Percentiles rank a stretch among this genome's conserved stretches.
phyloP scores from a whole-genome alignment of 1,284 basidiomycete genomes.

The Puccinia coronata region DNA sequence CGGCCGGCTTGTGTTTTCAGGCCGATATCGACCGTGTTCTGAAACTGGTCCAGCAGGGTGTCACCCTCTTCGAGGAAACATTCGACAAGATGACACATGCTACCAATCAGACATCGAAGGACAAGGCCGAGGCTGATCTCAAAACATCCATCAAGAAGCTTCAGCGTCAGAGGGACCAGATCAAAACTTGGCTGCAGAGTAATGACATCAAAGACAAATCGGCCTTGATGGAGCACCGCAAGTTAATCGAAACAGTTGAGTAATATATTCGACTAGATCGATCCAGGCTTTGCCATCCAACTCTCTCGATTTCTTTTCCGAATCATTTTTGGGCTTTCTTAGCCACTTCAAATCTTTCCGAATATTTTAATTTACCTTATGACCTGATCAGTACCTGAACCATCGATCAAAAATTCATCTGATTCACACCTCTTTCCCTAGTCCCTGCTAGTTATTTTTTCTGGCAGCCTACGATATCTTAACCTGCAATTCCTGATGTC shows the following conservation, averaged over 20 bases:
- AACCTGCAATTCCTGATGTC: not conserved
- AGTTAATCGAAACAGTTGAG: constrained; percentile 88
- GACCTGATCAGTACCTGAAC: not conserved
- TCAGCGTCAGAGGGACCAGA: constrained; percentile 94
- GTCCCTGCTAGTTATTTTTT: not conserved
- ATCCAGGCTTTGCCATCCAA: not conserved
- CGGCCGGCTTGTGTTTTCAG: not conserved
- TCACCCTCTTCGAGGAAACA: constrained; percentile 58
- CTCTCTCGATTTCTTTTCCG: not conserved
- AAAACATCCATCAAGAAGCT: constrained; percentile 76
- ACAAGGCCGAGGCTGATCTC: constrained; percentile 59
- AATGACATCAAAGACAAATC: constrained; percentile 99
- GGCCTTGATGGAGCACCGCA: constrained; percentile 84
- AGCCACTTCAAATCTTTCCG: not conserved
- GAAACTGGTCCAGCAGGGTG: constrained; percentile 55
- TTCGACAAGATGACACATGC: constrained; percentile 58
- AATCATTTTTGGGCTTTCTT: not conserved
- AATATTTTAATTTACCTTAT: not conserved
- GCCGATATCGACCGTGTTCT: constrained; percentile 50
- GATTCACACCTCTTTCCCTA: not conserved
- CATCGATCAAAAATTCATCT: not conserved
- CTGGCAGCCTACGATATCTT: not conserved
- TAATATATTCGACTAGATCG: not conserved
- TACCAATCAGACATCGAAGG: constrained; percentile 58
- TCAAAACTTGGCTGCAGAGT: constrained; percentile 97